Conservation (phyloP, 352 stramenopile species). For the Phytophthora pluvialis region DNA sequence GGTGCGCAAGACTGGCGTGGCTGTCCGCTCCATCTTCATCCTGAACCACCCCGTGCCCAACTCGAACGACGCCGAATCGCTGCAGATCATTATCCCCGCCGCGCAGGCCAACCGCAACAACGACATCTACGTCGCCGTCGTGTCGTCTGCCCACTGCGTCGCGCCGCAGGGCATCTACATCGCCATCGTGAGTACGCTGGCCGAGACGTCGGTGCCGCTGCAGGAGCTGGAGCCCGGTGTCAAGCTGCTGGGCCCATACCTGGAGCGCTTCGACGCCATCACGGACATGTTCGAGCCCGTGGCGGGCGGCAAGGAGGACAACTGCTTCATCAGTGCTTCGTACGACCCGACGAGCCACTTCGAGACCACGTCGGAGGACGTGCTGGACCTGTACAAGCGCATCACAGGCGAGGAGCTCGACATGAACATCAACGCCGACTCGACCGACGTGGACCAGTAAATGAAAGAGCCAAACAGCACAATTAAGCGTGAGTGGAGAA, state of each 20-base stretch:
- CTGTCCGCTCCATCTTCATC: constrained; percentile 99
- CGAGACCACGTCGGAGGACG: constrained; percentile 96
- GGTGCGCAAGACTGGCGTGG: constrained; percentile 92
- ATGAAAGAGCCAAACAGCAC: constrained; percentile 5
- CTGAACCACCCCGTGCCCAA: constrained; percentile 98
- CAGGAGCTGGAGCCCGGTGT: constrained; percentile 95
- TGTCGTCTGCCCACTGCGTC: constrained; percentile 95
- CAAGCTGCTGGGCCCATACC: constrained; percentile 95
- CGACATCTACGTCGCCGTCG: constrained; percentile 99
- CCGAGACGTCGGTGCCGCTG: constrained; percentile 96
- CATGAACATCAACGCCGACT: constrained; percentile 98
- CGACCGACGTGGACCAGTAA: constrained; percentile 95
- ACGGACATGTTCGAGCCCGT: constrained; percentile 95
- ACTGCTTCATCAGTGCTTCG: constrained; percentile 98
- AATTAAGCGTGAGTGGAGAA: not conserved
- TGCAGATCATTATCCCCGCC: constrained; percentile 99
- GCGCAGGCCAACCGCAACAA: constrained; percentile 94
- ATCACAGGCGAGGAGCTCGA: constrained; percentile 98
- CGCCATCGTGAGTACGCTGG: constrained; percentile 98
- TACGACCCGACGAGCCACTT: constrained; percentile 96
- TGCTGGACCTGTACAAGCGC: constrained; percentile 97
- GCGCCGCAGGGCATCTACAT: constrained; percentile 97
- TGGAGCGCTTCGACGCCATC: constrained; percentile 97
- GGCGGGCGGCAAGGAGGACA: constrained; percentile 91
- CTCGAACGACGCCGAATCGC: constrained; percentile 96